Evolutionary conservation across 805 yeast species (phyloP), one percentile per base, ranked within the genome.

Genomic region (Wickerhamomyces ciferrii): DNA sequence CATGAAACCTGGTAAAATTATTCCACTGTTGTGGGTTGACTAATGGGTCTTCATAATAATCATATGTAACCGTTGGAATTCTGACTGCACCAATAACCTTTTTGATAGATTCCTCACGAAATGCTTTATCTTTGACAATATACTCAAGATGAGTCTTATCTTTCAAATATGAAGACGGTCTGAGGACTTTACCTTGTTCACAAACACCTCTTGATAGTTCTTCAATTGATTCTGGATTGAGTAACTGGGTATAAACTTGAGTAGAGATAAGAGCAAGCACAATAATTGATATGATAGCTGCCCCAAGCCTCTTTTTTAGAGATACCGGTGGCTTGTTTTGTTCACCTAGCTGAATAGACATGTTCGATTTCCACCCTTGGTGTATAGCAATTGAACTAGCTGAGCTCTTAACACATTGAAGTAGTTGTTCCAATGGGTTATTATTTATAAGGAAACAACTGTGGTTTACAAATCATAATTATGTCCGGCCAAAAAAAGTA

Each of bases 81-180:
- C 72, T 70, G 20, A 81, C 69, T 0, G 85, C 80, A 3, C 71
- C 74, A 0, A 76, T 53, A 31, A 80, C 66, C 47, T 70, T 71
- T 11, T 55, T 51, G 14, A 71, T 73, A 0, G 82, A 72, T 8
- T 52, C 46, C 24, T 58, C 42, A 25, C 66, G 60, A 52, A 66
- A 74, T 0, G 43, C 48, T 1, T 55, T 61, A 49, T 70, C 70
- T n/a, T 58, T 32, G 13, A 74, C 52, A 37, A 75, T 70, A 19
- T 48, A 50, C 5, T 63, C 55, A 3, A 71, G 61, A 1, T 68
- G 58, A 2, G 65, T 59, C 27, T 64, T 62, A 50, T 65, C 65
- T 2, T 46, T 24, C 4, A 56, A 47, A 52, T 62, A 77, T 9
- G 62, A 36, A 5, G 47, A 19, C 11, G 66, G 63, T 13, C 55